Conservation (phyloP, 164 flowering plant genomes). For the Piper betle region DNA sequence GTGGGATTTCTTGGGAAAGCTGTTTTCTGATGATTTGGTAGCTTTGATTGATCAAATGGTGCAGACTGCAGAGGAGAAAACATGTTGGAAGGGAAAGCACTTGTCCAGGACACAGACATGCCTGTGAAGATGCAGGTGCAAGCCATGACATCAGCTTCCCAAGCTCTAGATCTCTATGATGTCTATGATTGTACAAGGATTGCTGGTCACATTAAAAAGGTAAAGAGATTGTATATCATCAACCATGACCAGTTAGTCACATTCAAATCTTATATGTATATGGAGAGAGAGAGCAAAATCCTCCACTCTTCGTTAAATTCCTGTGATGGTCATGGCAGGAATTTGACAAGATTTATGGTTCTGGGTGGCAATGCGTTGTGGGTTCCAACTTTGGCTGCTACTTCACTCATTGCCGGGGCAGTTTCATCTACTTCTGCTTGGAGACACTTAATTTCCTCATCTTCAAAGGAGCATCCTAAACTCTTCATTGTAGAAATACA, state of each 20-base stretch:
- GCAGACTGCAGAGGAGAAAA: conserved; percentile 6
- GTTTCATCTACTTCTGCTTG: conserved; percentile 68
- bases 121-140: conserved; percentile 82
- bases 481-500: background rate
- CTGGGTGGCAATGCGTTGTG: no score
- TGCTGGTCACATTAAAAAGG: conserved; percentile 90
- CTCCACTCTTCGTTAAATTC: no score
- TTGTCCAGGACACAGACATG: conserved; percentile 87
- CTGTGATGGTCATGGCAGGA: conserved; percentile 27
- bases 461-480: conserved; percentile 58
- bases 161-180: conserved; percentile 77
- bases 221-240: no score
- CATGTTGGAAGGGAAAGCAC: conserved; percentile 94
- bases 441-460: conserved; percentile 76
- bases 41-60: no score
- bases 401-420: conserved; percentile 72
- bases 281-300: no score
- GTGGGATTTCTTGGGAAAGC: no score
- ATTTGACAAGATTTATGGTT: conserved; percentile 59
- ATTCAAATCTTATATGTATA: no score
- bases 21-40: no score
- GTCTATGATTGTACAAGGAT: conserved; percentile 73
- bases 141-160: conserved; percentile 70
- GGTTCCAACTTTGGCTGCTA: no score
- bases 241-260: no score